Base-by-base conservation (phyloP, 2,329 filamentous ascomycete species). In the Monilinia vaccinii-corymbosi region DNA sequence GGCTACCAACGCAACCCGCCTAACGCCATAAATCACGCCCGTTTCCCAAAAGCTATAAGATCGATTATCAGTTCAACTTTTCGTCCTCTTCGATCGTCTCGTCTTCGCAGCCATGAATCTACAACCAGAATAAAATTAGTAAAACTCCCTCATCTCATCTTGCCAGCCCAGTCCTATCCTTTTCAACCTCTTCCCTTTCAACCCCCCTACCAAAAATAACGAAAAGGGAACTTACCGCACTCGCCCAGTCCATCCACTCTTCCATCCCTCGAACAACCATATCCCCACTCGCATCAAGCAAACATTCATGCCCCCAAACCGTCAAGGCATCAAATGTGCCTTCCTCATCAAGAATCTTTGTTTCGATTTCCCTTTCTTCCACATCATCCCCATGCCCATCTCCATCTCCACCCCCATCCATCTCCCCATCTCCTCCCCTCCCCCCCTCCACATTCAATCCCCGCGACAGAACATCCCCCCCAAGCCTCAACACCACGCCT, bases 241-340 rank as follows among this genome's bases (percentile, higher is more conserved):
- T 82, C 13, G 91, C 83, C 71, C 92, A 83, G 13, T 78, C 77
- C 60, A 95, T 77, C 91, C 91, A 96, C 73, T 96, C 91, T 65
- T 86, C 81, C 47, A 96, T 76, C 0, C 87, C 84, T 71, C 87
- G 86, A 5, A 89, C 77, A 71, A 91, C 94, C 1, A 81, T 77
- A 73, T 96, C 90, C 7, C 75, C 75, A 32, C 78, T 77, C 0
- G 78, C 78, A 62, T 87, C 84, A 7, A 84, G 84, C 53, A 82
- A 67, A 1, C 75, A 73, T 66, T 94, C 91, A 72, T 96, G 91
- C 0, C 82, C 86, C 92, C 92, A 97, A n/a, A 96, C 79, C 3
- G 90, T 75, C 55, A 96, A 72, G 58, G 88, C 79, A 8, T 91
- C 83, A 70, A 97, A 97, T 18, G 78, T 78, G 1, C 84, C 85